phyloP scores from a whole-genome alignment of 768 basidiomycete genomes.

The Suillus placidus region DNA sequence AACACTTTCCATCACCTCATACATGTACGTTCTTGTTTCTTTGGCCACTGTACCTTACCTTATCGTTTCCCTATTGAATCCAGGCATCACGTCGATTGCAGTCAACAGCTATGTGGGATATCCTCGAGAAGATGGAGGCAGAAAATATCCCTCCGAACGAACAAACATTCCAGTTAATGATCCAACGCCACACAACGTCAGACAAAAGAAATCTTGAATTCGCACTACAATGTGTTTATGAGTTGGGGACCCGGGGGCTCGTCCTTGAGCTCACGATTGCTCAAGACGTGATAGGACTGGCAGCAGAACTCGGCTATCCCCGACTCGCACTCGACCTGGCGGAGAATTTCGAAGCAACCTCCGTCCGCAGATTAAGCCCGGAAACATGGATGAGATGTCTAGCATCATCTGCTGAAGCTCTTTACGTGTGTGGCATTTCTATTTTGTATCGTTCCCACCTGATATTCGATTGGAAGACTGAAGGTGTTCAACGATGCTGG shows the following conservation, averaged over 20 bases:
- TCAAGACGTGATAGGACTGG: conserved; percentile 54
- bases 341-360: conserved; percentile 55
- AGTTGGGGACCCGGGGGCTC: conserved; percentile 56
- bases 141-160: conserved; percentile 52
- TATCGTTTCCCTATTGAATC: conserved; percentile 17
- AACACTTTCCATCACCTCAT: conserved; percentile 63
- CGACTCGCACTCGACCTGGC: conserved; percentile 76
- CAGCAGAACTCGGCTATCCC: conserved; percentile 55
- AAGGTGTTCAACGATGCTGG: conserved; percentile 72
- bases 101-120: conserved; percentile 46
- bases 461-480: conserved; percentile 45
- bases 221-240: conserved; percentile 60
- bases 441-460: not conserved
- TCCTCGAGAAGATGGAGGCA: conserved; percentile 59
- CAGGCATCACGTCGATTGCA: conserved; percentile 50
- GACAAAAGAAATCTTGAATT: conserved; percentile 58
- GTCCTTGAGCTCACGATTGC: conserved; percentile 52
- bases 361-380: conserved; percentile 54
- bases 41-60: not conserved
- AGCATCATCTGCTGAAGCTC: conserved; percentile 57
- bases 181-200: conserved; percentile 46
- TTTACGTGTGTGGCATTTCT: conserved; percentile 63
- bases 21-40: conserved; percentile 44
- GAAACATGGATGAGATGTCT: conserved; percentile 71
- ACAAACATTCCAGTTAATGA: conserved; percentile 54